phyloP scores from a whole-genome alignment of 1,284 basidiomycete genomes.

The Ustanciosporium gigantosporum region DNA sequence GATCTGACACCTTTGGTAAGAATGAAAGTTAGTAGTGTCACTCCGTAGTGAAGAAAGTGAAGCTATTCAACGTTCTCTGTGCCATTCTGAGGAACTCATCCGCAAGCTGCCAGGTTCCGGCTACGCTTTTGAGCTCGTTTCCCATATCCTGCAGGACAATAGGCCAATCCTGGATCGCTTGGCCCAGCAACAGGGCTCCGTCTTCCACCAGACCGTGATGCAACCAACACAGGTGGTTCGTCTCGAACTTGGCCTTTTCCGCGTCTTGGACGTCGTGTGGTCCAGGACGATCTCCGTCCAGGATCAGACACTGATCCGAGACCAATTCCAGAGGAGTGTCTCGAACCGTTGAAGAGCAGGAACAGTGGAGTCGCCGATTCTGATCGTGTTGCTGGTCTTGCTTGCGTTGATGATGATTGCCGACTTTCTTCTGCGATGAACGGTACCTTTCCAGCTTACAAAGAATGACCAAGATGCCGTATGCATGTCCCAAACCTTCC shows the following conservation, averaged over 20 bases:
- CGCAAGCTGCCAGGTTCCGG: conserved; percentile 21
- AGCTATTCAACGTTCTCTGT: conserved; percentile 19
- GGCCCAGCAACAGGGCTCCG: conserved; percentile 23
- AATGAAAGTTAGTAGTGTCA: too few species aligned
- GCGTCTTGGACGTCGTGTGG: conserved; percentile 4
- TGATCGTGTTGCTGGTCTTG: too few species aligned
- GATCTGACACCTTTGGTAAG: too few species aligned
- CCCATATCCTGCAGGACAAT: conserved; percentile 40
- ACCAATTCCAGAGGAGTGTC: conserved; percentile 19
- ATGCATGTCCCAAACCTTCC: conserved; percentile 29
- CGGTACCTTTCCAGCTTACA: conserved; percentile 10
- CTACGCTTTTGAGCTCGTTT: conserved; percentile 18
- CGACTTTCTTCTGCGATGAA: neutral
- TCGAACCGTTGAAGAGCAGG: conserved; percentile 10
- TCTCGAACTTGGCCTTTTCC: conserved; percentile 1
- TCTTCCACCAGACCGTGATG: conserved; percentile 30
- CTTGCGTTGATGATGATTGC: too few species aligned
- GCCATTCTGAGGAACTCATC: conserved; percentile 28
- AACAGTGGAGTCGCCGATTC: conserved; percentile 3
- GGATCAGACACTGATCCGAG: conserved; percentile 26
- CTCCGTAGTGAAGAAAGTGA: too few species aligned
- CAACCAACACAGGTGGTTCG: conserved; percentile 23
- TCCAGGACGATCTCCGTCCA: conserved; percentile 20
- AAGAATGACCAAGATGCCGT: conserved; percentile 29
- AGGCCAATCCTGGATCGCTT: conserved; percentile 32